Percentiles rank a stretch among this genome's conserved stretches.
Conservation (phyloP, 495 filamentous ascomycete species). For the Tuber indicum region DNA sequence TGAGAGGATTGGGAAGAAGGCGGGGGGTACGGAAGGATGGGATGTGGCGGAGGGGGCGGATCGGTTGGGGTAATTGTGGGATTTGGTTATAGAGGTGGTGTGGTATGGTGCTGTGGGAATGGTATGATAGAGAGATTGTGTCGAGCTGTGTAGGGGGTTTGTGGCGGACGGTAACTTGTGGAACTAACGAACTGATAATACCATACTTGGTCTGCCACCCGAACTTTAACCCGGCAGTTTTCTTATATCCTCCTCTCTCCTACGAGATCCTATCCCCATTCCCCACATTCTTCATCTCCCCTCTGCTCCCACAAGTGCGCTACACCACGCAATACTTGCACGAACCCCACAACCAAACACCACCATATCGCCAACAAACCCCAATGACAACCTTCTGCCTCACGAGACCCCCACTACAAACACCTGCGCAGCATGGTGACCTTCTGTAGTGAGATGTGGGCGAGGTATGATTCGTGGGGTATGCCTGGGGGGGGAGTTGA, state of each 20-base stretch:
- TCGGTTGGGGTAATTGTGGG: slow-evolving; percentile 58
- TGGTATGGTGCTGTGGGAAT: not conserved
- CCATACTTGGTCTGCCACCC: not conserved
- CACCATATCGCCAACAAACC: not conserved
- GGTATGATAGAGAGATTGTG: not conserved
- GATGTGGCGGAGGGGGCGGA: slow-evolving; percentile 55
- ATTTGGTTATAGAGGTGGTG: not conserved
- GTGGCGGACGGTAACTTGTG: not conserved
- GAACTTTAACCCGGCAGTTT: not conserved
- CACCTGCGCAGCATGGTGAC: not conserved
- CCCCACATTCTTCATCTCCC: no score
- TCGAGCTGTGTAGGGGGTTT: not conserved
- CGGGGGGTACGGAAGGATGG: slow-evolving; percentile 65
- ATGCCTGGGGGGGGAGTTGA: not conserved
- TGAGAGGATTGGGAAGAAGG: slow-evolving; percentile 61
- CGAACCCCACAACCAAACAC: no score
- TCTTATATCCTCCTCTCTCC: not conserved
- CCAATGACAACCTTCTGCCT: not conserved
- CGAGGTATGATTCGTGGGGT: not conserved
- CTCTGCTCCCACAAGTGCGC: no score
- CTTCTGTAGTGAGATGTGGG: not conserved
- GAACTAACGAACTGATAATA: not conserved
- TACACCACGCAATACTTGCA: no score
- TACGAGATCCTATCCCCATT: no score
- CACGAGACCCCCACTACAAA: not conserved